Conservation (phyloP, 176 grass and related monocot species). For the Themeda triandra region DNA sequence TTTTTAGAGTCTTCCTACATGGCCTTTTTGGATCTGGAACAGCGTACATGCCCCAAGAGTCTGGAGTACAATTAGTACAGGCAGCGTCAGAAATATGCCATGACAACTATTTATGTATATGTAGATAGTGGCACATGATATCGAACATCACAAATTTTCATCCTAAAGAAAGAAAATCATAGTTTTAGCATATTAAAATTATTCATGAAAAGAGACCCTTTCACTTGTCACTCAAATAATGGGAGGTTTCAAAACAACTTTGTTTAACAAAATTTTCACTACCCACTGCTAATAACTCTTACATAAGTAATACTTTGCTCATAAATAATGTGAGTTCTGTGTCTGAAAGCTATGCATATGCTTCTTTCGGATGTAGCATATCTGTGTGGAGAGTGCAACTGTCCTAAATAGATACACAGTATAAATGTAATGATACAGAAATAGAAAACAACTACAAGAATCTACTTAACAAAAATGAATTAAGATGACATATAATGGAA, state of each 20-base stretch:
- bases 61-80: not conserved
- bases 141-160: not conserved
- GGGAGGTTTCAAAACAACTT: not conserved
- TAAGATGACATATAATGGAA: not conserved
- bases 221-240: not conserved
- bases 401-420: slow-evolving; percentile 16
- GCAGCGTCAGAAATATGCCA: not conserved
- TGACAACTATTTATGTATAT: not conserved
- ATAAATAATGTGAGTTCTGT: not conserved
- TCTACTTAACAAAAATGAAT: not conserved
- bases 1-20: not conserved
- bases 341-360: not conserved
- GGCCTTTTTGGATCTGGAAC: not conserved
- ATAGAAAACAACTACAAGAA: not conserved
- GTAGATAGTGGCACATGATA: not conserved
- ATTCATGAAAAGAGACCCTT: not conserved
- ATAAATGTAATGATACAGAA: not conserved
- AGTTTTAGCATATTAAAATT: not conserved
- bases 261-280: not conserved
- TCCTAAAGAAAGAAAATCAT: not conserved
- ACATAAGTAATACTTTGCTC: slow-evolving; percentile 4
- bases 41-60: not conserved
- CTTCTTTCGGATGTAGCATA: slow-evolving; percentile 17
- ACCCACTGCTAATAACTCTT: slow-evolving; percentile 6
- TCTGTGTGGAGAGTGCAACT: not conserved